These are phyloP conservation scores for Zygoascus tannicola DNA, from an alignment of 805 yeast species.

Conservation along the genomic window DNA sequence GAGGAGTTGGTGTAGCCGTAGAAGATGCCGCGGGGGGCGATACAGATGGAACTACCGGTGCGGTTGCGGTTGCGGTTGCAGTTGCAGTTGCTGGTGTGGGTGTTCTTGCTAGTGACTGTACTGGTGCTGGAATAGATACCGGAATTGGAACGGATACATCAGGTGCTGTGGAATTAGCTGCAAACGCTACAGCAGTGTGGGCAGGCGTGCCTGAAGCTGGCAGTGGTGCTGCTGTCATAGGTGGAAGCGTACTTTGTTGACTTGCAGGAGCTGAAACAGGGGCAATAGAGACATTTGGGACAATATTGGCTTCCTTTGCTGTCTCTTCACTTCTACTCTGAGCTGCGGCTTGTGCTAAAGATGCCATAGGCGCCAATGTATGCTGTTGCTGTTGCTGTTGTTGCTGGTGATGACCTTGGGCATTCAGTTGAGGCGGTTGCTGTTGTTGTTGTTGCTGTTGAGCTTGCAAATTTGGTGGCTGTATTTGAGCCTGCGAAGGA, in stretches of 20 bases:
- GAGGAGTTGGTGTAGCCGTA: neutral
- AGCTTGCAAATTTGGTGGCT: conserved; percentile 13
- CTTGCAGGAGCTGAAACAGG: neutral
- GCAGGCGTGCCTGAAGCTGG: neutral
- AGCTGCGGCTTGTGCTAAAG: neutral
- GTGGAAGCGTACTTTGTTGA: neutral
- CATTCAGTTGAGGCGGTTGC: conserved; percentile 3
- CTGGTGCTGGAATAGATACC: neutral
- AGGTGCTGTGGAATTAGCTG: neutral
- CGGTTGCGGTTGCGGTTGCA: neutral
- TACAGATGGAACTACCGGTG: neutral
- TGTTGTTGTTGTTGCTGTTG: conserved; percentile 19
- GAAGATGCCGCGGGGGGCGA: neutral
- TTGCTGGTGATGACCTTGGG: conserved; percentile 5
- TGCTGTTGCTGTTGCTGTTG: conserved; percentile 6
- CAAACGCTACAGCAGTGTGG: neutral
- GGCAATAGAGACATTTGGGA: neutral
- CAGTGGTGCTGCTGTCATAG: neutral
- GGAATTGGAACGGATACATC: neutral
- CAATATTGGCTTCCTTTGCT: neutral
- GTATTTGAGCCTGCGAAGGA: conserved; percentile 11
- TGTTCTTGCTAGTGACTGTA: neutral
- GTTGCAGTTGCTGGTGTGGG: neutral
- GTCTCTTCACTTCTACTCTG: neutral
- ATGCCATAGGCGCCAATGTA: neutral